phyloP scores from a whole-genome alignment of 2,329 filamentous ascomycete species.

The Immersiporthe knoxdaviesiana region DNA sequence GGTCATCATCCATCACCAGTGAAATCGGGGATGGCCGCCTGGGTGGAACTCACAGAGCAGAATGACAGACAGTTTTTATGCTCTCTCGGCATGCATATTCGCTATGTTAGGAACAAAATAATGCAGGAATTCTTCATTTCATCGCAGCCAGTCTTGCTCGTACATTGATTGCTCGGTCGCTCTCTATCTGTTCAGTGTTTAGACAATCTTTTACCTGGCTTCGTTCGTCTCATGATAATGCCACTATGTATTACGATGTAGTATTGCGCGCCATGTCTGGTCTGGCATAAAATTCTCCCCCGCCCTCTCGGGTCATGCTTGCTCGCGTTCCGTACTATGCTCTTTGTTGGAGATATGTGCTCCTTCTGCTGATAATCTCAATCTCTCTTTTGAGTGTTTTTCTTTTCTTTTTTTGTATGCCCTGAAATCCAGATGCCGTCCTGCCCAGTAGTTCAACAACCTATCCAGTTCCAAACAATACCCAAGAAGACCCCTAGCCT shows the following conservation, averaged over 20 bases:
- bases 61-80: not conserved
- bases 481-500: not conserved
- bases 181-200: not conserved
- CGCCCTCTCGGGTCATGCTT: not conserved
- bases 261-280: not conserved
- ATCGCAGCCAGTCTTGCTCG: not conserved
- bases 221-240: not conserved
- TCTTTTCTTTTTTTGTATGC: not conserved
- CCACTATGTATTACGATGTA: slow-evolving; percentile 9
- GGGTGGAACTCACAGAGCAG: not conserved
- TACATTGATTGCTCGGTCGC: not conserved
- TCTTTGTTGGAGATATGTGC: not conserved
- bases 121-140: not conserved
- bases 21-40: not conserved
- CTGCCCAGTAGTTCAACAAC: not conserved
- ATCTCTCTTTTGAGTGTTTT: not conserved
- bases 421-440: not conserved
- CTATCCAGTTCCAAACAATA: not conserved
- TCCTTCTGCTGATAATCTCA: not conserved
- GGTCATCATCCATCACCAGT: not conserved
- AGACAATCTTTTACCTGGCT: not conserved
- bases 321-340: not conserved
- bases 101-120: not conserved
- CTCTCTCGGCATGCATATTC: not conserved
- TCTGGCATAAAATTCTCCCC: not conserved